Evolutionary conservation across 1,284 basidiomycete species (phyloP), one percentile per base, ranked within the genome.

Genomic region (Trichosporon faecale): DNA sequence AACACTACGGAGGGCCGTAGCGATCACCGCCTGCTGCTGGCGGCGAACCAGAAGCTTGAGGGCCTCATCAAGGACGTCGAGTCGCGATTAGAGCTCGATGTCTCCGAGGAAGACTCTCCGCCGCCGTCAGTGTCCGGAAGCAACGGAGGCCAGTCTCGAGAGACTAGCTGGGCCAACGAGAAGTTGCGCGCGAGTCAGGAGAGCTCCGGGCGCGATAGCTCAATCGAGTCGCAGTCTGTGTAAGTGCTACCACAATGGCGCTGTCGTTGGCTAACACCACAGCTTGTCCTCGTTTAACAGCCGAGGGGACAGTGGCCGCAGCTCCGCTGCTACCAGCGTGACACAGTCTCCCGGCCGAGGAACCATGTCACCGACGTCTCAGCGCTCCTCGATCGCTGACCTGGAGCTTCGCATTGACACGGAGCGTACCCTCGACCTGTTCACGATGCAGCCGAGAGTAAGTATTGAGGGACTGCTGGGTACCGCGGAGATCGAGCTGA

Each of bases 391-490:
- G 3, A 83, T 93, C 44, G 82, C 87, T 25, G 91, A 94, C 76
- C 87, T 99, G 25, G 96, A 99, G 80, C 85, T 87, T 37, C 87
- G 92, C 33, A 87, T 99, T 57, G 88, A 91, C 67, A 91, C 93
- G 0, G 88, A 91, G 61, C 86, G 88, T 33, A 93, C 93, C 4
- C 84, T 98, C 37, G 96, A 99, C 82, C 90, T 99, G 63, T 99
- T 99, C 81, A 93, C 93, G 0, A 96, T 99, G 95, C 88, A 89
- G 76, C 91, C 92, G 3, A 95, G 95, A 88, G 95, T 93, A 76
- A 70, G 86, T 83, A 3, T 23, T n/a, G 21, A 8, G 44, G 18
- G 27, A 21, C 14, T 25, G 49, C n/a, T 27, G 11, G 57, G 11
- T 4, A 11, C n/a, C 1, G 14, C 25, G n/a, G n/a, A 1, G 4